A percentile compares a stretch with the other conserved stretches of the same genome.
Conservation (phyloP, 106 monocot species). For the Agapanthus africanus region DNA sequence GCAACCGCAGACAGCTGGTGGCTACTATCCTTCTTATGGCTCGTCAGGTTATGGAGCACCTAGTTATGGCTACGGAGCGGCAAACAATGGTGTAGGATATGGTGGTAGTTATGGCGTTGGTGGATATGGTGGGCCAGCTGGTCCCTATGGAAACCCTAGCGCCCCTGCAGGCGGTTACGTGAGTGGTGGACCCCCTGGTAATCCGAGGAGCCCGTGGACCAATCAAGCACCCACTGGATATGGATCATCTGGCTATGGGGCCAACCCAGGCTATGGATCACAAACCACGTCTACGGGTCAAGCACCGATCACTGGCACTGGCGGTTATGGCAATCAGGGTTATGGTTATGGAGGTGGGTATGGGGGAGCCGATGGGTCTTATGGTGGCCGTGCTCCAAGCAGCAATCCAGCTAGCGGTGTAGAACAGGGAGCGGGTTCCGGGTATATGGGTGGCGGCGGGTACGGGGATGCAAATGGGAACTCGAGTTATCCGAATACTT, state of each 20-base stretch:
- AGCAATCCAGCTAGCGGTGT: conserved; percentile 12
- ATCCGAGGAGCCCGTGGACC: conserved; percentile 66
- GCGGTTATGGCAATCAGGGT: conserved; percentile 72
- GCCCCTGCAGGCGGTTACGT: conserved; percentile 36
- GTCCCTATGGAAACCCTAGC: conserved; percentile 53
- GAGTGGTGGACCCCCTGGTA: conserved; percentile 30
- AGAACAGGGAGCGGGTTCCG: conserved; percentile 38
- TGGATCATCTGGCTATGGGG: conserved; percentile 60
- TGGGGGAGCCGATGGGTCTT: conserved; percentile 40
- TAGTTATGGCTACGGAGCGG: conserved; percentile 64
- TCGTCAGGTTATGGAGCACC: conserved; percentile 62
- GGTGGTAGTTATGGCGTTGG: conserved; percentile 49
- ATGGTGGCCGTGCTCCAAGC: conserved; percentile 49
- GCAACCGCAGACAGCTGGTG: conserved; percentile 52
- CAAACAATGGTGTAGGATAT: conserved; percentile 35
- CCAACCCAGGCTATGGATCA: conserved; percentile 52
- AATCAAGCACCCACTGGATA: conserved; percentile 64
- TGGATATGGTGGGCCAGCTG: conserved; percentile 16
- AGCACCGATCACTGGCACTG: conserved; percentile 32
- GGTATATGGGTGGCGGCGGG: conserved; percentile 23
- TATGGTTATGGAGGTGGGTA: conserved; percentile 69
- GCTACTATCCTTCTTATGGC: conserved; percentile 26
- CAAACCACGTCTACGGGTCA: conserved; percentile 37
- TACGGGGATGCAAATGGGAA: conserved; percentile 37
- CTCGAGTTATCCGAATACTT: conserved; percentile 52